Conservation (phyloP, 305 asterid genomes). For the Ajuga reptans region DNA sequence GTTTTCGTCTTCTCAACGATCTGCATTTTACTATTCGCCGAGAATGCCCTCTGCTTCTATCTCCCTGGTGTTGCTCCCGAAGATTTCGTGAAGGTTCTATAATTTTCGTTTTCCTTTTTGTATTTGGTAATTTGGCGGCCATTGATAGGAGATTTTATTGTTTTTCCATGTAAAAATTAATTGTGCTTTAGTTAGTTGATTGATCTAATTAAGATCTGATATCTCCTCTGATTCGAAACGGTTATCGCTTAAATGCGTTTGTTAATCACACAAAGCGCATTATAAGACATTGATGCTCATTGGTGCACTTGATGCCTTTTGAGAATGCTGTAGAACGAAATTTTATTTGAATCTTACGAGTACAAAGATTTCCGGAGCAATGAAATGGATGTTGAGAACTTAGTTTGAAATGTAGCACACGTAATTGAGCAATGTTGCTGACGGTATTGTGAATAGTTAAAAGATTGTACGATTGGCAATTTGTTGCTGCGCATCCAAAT, state of each 20-base stretch:
- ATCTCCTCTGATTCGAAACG: slow-evolving; percentile 6
- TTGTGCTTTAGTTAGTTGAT: slow-evolving; percentile 1
- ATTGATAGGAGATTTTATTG: neutral
- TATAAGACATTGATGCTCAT: neutral
- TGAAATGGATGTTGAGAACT: neutral
- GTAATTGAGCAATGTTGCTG: slow-evolving; percentile 4
- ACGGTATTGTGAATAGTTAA: neutral
- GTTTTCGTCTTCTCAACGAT: slow-evolving; percentile 22
- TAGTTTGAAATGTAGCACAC: neutral
- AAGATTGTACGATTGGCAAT: neutral
- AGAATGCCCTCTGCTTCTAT: slow-evolving; percentile 42
- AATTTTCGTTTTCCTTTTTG: neutral
- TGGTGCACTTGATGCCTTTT: neutral
- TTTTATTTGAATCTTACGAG: neutral
- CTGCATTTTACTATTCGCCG: slow-evolving; percentile 34
- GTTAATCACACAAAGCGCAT: neutral
- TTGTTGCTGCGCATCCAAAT: neutral
- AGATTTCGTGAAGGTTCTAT: slow-evolving; percentile 50
- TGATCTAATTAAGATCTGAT: slow-evolving; percentile 29
- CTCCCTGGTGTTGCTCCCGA: slow-evolving; percentile 77
- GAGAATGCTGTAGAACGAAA: neutral
- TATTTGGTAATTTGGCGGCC: neutral
- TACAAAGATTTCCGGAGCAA: neutral
- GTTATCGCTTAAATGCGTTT: neutral
- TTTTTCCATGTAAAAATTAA: neutral